Evolutionary conservation across 345 rosid species (phyloP).

Genomic region (Populus alba): DNA sequence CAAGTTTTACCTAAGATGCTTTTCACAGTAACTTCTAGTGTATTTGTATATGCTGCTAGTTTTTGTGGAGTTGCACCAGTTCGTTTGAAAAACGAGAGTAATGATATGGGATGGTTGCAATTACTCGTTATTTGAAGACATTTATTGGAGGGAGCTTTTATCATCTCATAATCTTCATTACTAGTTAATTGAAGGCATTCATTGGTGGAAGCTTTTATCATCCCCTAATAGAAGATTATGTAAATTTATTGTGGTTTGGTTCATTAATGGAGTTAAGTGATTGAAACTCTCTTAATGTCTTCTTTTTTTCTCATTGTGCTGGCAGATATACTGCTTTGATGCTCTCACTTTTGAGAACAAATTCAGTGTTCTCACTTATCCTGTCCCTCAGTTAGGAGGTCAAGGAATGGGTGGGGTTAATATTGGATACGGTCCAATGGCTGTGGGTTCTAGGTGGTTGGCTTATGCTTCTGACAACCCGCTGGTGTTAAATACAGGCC

Average conservation of each 20-base stretch:
- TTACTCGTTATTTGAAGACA: slow-evolving; percentile 1
- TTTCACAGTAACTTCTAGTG: slow-evolving; percentile 7
- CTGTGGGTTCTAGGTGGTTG: slow-evolving; percentile 94
- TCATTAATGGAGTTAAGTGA: slow-evolving; percentile 2
- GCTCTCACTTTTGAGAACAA: slow-evolving; percentile 90
- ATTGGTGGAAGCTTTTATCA: slow-evolving; percentile 11
- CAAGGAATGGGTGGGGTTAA: slow-evolving; percentile 72
- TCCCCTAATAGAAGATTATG: slow-evolving; percentile 2
- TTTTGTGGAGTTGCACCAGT: slow-evolving; percentile 1
- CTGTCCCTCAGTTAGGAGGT: slow-evolving; percentile 80
- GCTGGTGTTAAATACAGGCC: slow-evolving; percentile 66
- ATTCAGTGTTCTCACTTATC: slow-evolving; percentile 89
- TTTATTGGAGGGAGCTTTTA: slow-evolving; percentile 12
- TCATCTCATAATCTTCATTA: neutral
- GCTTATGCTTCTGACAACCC: slow-evolving; percentile 92
- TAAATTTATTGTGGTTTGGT: slow-evolving; percentile 7
- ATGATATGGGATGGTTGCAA: slow-evolving; percentile 14
- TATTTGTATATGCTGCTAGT: neutral
- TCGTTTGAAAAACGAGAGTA: neutral
- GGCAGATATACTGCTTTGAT: slow-evolving; percentile 96
- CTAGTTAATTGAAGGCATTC: slow-evolving; percentile 4
- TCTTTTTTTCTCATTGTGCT: slow-evolving; percentile 16
- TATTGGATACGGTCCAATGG: slow-evolving; percentile 96
- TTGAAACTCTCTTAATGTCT: slow-evolving; percentile 8
- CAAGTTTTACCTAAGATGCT: neutral